Evolutionary conservation across 768 basidiomycete species (phyloP), one percentile per base, ranked within the genome.

Genomic region (Xerocomellus dryophilus): DNA sequence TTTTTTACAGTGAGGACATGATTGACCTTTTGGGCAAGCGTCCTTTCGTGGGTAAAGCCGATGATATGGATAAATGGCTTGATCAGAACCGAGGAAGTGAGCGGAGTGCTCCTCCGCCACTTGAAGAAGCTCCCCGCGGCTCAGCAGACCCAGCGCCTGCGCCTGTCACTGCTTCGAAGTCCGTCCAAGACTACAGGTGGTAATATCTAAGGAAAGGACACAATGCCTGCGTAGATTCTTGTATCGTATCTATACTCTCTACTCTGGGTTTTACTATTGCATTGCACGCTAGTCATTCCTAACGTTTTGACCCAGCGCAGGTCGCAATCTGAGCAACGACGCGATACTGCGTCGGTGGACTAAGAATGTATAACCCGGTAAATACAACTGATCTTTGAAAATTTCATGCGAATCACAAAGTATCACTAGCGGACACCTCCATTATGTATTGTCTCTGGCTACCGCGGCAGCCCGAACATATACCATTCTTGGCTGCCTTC

Each of bases 51-150:
- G 83, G 82, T 58, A 80, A 82, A 53, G 76, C 82, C 23, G 93
- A 96, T 67, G 93, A 96, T 60, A 97, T 98, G 95, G 94, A 97
- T 74, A 90, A 88, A 68, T 96, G 93, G 89, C 80, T 96, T n/a
- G 93, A 96, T 64, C 82, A 88, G 66, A 82, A 92, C 66, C 79
- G 78, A 35, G 79, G 78, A 38, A 64, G 63, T 35, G 82, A 82
- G 62, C 78, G 79, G 45, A 82, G 81, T 60, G 82, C 83, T n/a
- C 83, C 83, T 20, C 82, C 85, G 36, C 84, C 86, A 4, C 70
- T 85, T 11, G 85, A 86, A 66, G 72, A 74, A 48, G 64, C 70
- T 48, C 50, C 73, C 7, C 70, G 69, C 11, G 78, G 76, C 39
- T 70, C 72, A 20, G 48, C 50, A 36, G 71, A 72, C 47, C 78